Evolutionary conservation across 2,329 filamentous ascomycete genomes (phyloP).

Genomic region (Rutstroemia sydowiana): DNA sequence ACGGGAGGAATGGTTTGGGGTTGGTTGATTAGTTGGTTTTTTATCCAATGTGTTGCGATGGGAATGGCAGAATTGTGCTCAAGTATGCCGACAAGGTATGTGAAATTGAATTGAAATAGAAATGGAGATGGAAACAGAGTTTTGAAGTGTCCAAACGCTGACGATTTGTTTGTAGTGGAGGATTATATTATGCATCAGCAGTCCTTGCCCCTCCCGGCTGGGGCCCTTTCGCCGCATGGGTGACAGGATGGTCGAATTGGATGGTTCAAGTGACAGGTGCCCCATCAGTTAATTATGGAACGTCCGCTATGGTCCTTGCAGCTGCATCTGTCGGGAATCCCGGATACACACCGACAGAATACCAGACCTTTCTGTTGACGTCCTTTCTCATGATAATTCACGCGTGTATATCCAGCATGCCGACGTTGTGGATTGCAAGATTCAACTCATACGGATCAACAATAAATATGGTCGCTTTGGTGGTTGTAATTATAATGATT

Average conservation of each 20-base stretch:
- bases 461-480: slow-evolving; percentile 61
- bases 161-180: slow-evolving; percentile 41
- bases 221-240: slow-evolving; percentile 60
- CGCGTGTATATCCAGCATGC: slow-evolving; percentile 59
- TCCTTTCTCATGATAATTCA: slow-evolving; percentile 62
- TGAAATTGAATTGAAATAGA: not conserved
- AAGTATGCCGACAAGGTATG: slow-evolving; percentile 59
- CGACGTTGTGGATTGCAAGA: slow-evolving; percentile 61
- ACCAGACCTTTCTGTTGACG: slow-evolving; percentile 63
- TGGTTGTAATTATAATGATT: slow-evolving; percentile 62
- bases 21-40: slow-evolving; percentile 65
- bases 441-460: slow-evolving; percentile 65
- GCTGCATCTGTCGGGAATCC: slow-evolving; percentile 62
- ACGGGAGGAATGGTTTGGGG: slow-evolving; percentile 67
- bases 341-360: slow-evolving; percentile 54
- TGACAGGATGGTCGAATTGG: slow-evolving; percentile 67
- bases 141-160: not conserved
- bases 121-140: no score
- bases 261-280: slow-evolving; percentile 59
- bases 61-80: slow-evolving; percentile 66
- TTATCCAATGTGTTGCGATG: slow-evolving; percentile 63
- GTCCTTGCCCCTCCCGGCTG: slow-evolving; percentile 60
- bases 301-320: slow-evolving; percentile 64
- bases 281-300: slow-evolving; percentile 59
- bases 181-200: slow-evolving; percentile 66